Base-by-base conservation (phyloP, 2,329 filamentous ascomycete species). In the Cucurbitaria berberidis region DNA sequence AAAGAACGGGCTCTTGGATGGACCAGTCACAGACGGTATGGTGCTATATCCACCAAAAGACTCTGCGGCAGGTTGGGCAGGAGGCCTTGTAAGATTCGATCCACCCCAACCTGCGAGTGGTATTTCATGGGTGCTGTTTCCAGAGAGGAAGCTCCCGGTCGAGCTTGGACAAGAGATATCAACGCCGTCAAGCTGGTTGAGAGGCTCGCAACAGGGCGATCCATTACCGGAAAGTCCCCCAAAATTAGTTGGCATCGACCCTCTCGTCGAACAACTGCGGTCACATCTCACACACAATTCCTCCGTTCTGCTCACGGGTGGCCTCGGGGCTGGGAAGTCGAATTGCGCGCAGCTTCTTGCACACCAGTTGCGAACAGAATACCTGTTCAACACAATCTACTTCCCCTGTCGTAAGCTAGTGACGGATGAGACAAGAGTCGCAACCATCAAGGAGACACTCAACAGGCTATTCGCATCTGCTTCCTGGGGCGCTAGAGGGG, bases 271-370 rank as follows among this genome's bases (percentile, higher is more conserved):
- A 5, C 86, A 91, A 61, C 81, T 96, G 18, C 81, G 88, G 54
- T 87, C 86, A 1, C 90, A 96, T 63, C 79, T 99, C 3, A 86
- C 88, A 0, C 90, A 96, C 63, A 85, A 90, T 60, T 97, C 93
- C 0, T 98, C 95, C 0, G 90, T 97, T 1, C 80, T 99, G 21
- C 76, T 99, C 38, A 96, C 92, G 0, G 95, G 95, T 34, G 91
- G 90, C 0, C 85, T 96, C 60, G 95, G 95, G 0, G 89, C 93
- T 19, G 95, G 95, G 22, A 99, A 99, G 77, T 92, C 91, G 2
- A 87, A 87, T 0, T 84, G 97, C 24, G 85, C 90, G 3, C 89
- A 90, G 57, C 80, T 91, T 22, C 77, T 98, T 24, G 91, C 89
- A 1, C 86, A 90, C 68, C 84, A 83, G 35, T 78, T 99, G 48